Percentiles rank a stretch among this genome's conserved stretches.
phyloP scores from a whole-genome alignment of 805 yeast genomes.

The Phaffomyces thermotolerans region DNA sequence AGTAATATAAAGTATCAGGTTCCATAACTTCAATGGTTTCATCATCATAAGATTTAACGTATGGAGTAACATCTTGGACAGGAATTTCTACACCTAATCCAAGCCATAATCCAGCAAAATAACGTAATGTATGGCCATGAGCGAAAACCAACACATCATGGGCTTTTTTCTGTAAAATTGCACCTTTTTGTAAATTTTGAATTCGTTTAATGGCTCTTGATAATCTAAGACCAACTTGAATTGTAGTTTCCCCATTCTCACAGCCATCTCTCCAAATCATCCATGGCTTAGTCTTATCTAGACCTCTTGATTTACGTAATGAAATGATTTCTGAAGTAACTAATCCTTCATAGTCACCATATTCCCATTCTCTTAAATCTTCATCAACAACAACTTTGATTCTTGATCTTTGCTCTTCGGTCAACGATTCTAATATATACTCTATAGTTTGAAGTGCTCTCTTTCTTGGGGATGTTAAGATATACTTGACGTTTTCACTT shows the following conservation, averaged over 20 bases:
- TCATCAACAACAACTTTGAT: slow-evolving; percentile 48
- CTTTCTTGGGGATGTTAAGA: slow-evolving; percentile 74
- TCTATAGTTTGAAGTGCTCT: slow-evolving; percentile 75
- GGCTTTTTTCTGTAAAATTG: slow-evolving; percentile 41
- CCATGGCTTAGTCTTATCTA: slow-evolving; percentile 52
- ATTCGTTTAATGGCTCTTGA: slow-evolving; percentile 64
- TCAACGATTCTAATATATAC: slow-evolving; percentile 46
- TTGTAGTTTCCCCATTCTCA: slow-evolving; percentile 74
- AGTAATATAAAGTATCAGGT: slow-evolving; percentile 27
- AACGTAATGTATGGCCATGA: slow-evolving; percentile 89
- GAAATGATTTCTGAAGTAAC: slow-evolving; percentile 58
- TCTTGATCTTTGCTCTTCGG: slow-evolving; percentile 32
- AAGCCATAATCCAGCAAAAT: slow-evolving; percentile 88
- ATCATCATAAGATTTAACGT: slow-evolving; percentile 18
- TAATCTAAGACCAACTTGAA: slow-evolving; percentile 61
- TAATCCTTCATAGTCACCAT: slow-evolving; percentile 92
- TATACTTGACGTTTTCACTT: slow-evolving; percentile 52
- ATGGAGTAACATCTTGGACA: slow-evolving; percentile 9
- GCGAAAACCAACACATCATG: slow-evolving; percentile 81
- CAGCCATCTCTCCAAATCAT: slow-evolving; percentile 89
- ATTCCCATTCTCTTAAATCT: slow-evolving; percentile 90
- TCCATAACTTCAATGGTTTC: slow-evolving; percentile 27
- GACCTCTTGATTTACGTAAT: slow-evolving; percentile 52
- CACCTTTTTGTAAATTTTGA: slow-evolving; percentile 48
- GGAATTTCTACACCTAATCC: slow-evolving; percentile 25